These are phyloP conservation scores for Neonectria faginata DNA, from an alignment of 2,329 filamentous ascomycete genomes.

Conservation along the genomic window DNA sequence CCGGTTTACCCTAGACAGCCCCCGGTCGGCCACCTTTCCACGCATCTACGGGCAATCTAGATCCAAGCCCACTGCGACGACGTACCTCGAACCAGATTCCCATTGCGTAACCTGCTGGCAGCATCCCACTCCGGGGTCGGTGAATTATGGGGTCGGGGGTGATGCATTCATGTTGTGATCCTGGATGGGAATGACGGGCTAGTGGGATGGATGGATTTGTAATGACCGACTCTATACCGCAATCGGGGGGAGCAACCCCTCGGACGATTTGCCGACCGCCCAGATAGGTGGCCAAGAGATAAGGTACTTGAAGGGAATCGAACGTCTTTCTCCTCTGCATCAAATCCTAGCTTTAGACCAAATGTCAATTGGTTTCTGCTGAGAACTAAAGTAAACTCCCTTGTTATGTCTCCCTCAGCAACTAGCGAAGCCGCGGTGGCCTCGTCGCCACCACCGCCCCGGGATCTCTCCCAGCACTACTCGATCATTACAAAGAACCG, in stretches of 20 bases:
- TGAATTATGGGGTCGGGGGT: conserved; percentile 34
- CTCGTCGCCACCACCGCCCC: conserved; percentile 57
- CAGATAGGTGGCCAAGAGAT: conserved; percentile 21
- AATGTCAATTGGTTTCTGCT: conserved; percentile 1
- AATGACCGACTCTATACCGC: conserved; percentile 37
- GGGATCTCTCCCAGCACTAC: conserved; percentile 83
- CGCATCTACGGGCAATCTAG: neutral
- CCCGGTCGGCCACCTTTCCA: neutral
- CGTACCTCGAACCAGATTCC: conserved; percentile 12
- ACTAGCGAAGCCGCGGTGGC: conserved; percentile 23
- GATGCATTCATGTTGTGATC: conserved; percentile 41
- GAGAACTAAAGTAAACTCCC: conserved; percentile 1
- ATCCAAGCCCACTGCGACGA: neutral
- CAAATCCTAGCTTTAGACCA: conserved; percentile 15
- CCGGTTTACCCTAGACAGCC: conserved; percentile 9
- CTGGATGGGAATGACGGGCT: conserved; percentile 39
- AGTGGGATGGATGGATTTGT: conserved; percentile 42
- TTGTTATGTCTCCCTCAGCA: conserved; percentile 40
- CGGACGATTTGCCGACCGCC: neutral
- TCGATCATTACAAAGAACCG: conserved; percentile 76
- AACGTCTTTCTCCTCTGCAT: neutral
- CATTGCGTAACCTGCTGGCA: conserved; percentile 16
- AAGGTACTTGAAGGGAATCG: conserved; percentile 35
- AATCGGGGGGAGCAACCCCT: conserved; percentile 31
- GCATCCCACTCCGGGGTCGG: conserved; percentile 32